Conservation (phyloP, 495 filamentous ascomycete genomes). For the Diplogelasinospora grovesii region DNA sequence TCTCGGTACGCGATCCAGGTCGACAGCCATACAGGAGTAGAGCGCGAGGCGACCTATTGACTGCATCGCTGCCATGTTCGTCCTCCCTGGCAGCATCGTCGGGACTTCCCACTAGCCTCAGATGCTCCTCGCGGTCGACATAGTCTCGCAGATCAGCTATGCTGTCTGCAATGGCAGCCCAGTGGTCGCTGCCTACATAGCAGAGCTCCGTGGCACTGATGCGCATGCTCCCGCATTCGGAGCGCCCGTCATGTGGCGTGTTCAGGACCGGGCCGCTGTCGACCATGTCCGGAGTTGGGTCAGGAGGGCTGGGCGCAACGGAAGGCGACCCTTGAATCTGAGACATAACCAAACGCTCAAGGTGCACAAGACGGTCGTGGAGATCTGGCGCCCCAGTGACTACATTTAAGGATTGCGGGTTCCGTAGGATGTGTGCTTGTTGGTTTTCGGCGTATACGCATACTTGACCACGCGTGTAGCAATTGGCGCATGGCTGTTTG, state of each 20-base stretch:
- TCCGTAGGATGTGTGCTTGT: background rate
- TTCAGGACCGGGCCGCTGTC: too few species aligned
- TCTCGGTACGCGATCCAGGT: constrained; percentile 5
- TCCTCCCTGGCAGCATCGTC: background rate
- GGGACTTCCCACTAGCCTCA: background rate
- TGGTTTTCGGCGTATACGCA: background rate
- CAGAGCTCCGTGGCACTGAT: constrained; percentile 22
- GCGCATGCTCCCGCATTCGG: constrained; percentile 27
- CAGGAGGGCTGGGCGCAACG: background rate
- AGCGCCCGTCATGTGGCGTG: constrained; percentile 14
- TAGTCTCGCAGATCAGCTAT: constrained; percentile 27
- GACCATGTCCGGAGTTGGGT: background rate
- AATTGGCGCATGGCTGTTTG: constrained; percentile 17
- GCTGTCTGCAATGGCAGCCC: constrained; percentile 35
- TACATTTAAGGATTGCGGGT: too few species aligned
- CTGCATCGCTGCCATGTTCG: too few species aligned
- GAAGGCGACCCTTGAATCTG: background rate
- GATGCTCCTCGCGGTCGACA: constrained; percentile 18
- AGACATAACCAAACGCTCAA: constrained; percentile 6
- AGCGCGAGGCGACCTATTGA: constrained; percentile 7
- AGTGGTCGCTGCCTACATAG: constrained; percentile 38
- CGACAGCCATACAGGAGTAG: constrained; percentile 12
- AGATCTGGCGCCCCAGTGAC: too few species aligned
- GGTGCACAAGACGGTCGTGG: constrained; percentile 5
- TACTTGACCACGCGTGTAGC: constrained; percentile 1